These are phyloP conservation scores for Clathrospora elynae DNA, from an alignment of 2,329 filamentous ascomycete genomes.

Conservation along the genomic window DNA sequence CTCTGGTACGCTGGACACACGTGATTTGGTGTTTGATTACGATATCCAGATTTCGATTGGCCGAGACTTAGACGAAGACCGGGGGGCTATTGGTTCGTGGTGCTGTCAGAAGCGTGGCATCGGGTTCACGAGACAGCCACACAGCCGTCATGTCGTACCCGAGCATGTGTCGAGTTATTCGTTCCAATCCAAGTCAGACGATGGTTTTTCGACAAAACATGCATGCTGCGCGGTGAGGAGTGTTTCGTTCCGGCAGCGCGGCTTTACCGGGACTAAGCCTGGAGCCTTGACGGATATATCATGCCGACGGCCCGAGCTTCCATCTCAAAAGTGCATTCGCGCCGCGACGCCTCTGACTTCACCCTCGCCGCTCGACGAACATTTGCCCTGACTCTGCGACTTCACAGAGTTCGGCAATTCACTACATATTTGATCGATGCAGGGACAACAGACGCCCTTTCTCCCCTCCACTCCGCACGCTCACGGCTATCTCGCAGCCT, in stretches of 20 bases:
- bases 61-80: slow-evolving; percentile 4
- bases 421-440: slow-evolving; percentile 41
- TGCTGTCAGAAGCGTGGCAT: neutral
- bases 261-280: slow-evolving; percentile 14
- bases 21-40: slow-evolving; percentile 2
- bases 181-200: neutral
- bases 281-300: slow-evolving; percentile 19
- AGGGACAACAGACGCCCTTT: slow-evolving; percentile 45
- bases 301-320: slow-evolving; percentile 16
- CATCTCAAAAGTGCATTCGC: slow-evolving; percentile 15
- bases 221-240: neutral
- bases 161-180: neutral
- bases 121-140: neutral
- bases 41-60: slow-evolving; percentile 4
- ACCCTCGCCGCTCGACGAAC: slow-evolving; percentile 19
- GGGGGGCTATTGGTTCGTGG: slow-evolving; percentile 12
- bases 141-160: neutral
- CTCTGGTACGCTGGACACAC: too few species aligned
- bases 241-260: slow-evolving; percentile 5
- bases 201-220: neutral
- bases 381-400: slow-evolving; percentile 25
- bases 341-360: slow-evolving; percentile 4
- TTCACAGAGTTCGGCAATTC: slow-evolving; percentile 32
- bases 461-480: slow-evolving; percentile 33
- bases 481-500: slow-evolving; percentile 61